phyloP scores from a whole-genome alignment of 2,329 filamentous ascomycete genomes.

The Botryotinia convoluta region DNA sequence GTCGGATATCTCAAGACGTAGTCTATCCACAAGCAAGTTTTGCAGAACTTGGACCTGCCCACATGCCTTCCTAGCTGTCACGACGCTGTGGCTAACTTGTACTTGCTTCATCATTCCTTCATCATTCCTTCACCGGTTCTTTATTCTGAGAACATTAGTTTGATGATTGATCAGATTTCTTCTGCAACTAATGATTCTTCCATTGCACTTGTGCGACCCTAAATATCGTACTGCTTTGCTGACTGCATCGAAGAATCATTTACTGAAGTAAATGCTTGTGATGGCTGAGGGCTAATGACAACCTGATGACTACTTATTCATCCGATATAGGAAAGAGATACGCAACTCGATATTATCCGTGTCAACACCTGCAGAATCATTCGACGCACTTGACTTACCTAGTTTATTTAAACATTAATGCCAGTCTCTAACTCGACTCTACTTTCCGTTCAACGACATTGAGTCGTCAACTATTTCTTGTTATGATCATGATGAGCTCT shows the following conservation, averaged over 20 bases:
- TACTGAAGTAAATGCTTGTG: background rate
- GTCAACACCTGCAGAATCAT: slow-evolving; percentile 10
- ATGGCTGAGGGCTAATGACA: slow-evolving; percentile 7
- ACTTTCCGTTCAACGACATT: background rate
- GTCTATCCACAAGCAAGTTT: background rate
- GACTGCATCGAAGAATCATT: slow-evolving; percentile 14
- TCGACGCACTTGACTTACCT: slow-evolving; percentile 12
- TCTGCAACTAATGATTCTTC: slow-evolving; percentile 9
- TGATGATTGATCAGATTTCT: slow-evolving; percentile 11
- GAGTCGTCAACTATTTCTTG: background rate
- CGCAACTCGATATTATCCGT: slow-evolving; percentile 5
- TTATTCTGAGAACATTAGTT: background rate
- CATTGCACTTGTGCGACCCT: slow-evolving; percentile 6
- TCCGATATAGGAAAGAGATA: slow-evolving; percentile 11
- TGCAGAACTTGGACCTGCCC: background rate
- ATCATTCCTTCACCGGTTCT: background rate
- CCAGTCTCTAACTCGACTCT: background rate
- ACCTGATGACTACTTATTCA: slow-evolving; percentile 8
- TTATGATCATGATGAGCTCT: background rate
- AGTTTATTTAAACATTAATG: background rate
- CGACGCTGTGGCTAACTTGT: background rate
- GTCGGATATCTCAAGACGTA: background rate
- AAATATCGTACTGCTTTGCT: slow-evolving; percentile 13
- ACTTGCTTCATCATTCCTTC: background rate
- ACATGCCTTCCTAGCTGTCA: background rate